Base-by-base conservation (phyloP, 352 stramenopile species). In the Pythium phragmitis region DNA sequence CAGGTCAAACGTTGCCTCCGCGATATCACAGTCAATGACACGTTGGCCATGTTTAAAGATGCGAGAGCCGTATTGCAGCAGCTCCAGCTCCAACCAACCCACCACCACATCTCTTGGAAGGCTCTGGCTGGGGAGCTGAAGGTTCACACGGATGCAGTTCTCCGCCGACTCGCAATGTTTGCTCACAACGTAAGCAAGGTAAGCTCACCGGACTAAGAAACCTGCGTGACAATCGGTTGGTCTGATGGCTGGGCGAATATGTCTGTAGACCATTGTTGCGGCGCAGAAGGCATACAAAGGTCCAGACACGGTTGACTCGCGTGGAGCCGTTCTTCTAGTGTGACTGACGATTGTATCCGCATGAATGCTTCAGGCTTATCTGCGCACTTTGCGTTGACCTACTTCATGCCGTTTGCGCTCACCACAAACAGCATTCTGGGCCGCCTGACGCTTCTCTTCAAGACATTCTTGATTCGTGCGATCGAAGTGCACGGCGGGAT, bases 381-480 rank as follows among this genome's bases (percentile, higher is more conserved):
- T 42, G 73, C 76, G 53, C 84, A 95, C 60, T 95, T 93, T 39
- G 71, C 74, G 12, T 89, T 91, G 87, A 95, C 82, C 36, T 95
- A 92, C 70, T 95, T 95, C 59, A 92, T 95, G 80, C 85, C 85
- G 39, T 92, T 95, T 52, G 75, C 75, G 19, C 69, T 95, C 19
- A 81, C 78, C 42, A 90, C 89, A 67, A 93, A 92, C 67, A 87
- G 79, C 55, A 80, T 92, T 26, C 71, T 95, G 12, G 78, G 66
- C 7, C 77, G 87, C n/a, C 41, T 95, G 6, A 75, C 60, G 4
- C 59, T 89, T 26, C 68, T 93, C 11, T 73, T 85, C 41, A 87
- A 90, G 57, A 76, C 76, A 23, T 56, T 92, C 2, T 71, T 95
- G 17, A 69, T 89, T 36, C 78, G 82, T 19, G 63, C 59, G 5